A percentile compares a stretch with the other conserved stretches of the same genome.
These are phyloP conservation scores for Talaromyces sp. DNA, from an alignment of 2,329 filamentous ascomycete genomes.

Conservation along the genomic window DNA sequence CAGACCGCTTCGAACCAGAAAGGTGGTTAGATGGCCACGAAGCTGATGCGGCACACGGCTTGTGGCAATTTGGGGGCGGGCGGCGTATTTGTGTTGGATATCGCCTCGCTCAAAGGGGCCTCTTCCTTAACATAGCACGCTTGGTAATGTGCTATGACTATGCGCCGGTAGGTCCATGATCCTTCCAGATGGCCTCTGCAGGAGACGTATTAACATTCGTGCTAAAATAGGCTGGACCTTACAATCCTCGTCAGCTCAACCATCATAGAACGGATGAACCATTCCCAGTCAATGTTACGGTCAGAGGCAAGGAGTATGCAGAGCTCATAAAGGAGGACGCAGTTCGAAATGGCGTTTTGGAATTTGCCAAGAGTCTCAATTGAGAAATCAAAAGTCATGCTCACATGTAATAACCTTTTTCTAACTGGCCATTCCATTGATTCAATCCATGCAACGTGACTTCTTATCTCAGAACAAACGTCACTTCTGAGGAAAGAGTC, in stretches of 20 bases:
- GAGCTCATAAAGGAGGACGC: not conserved
- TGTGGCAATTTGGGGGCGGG: conserved; percentile 41
- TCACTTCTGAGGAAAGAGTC: no score
- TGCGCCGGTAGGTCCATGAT: not conserved
- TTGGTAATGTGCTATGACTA: not conserved
- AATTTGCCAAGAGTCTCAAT: not conserved
- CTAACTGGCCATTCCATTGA: no score
- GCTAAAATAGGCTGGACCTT: not conserved
- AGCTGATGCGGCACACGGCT: conserved; percentile 30
- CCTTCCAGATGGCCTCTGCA: not conserved
- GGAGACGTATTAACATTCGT: not conserved
- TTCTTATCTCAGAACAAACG: no score
- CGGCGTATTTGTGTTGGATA: conserved; percentile 41
- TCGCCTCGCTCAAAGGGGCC: conserved; percentile 24
- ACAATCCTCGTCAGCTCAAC: not conserved
- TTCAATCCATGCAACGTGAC: no score
- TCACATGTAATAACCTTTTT: no score
- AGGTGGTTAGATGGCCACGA: conserved; percentile 42
- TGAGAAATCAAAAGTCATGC: no score
- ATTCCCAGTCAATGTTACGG: not conserved
- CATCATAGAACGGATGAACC: not conserved
- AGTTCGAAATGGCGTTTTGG: not conserved
- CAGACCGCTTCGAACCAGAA: conserved; percentile 37
- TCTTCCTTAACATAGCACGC: not conserved
- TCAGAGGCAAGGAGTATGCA: not conserved